phyloP scores from a whole-genome alignment of 192 early-diverging fungal species.

The Helicostylum pulchrum region DNA sequence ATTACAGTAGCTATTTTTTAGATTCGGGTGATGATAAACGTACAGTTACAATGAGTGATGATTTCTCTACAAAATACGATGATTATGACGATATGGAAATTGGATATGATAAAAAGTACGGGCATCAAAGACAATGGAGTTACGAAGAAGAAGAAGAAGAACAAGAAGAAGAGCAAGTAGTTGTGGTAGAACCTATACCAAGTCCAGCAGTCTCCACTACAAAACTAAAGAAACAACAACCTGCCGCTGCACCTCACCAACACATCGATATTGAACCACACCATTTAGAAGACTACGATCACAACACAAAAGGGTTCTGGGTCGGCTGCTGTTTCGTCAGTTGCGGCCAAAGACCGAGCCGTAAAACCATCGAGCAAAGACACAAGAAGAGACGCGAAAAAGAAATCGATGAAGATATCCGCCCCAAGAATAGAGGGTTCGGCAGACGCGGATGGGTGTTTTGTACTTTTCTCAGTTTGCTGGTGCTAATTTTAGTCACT shows the following conservation, averaged over 20 bases:
- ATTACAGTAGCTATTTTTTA: neutral
- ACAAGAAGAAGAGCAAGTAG: too few species aligned
- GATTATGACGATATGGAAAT: neutral
- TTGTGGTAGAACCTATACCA: too few species aligned
- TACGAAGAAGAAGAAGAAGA: neutral
- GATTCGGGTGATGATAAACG: constrained; percentile 1
- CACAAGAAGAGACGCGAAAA: constrained; percentile 2
- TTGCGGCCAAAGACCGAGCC: constrained; percentile 11
- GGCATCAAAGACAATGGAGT: neutral
- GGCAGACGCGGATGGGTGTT: constrained; percentile 23
- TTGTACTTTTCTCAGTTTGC: constrained; percentile 15
- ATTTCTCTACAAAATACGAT: constrained; percentile 11
- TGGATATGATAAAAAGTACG: constrained; percentile 1
- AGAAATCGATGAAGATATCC: constrained; percentile 2
- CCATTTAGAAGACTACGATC: neutral
- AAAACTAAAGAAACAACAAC: neutral
- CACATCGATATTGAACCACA: neutral
- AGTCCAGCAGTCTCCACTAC: neutral
- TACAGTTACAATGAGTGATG: constrained; percentile 10
- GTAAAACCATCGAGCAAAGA: neutral
- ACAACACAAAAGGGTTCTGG: constrained; percentile 16
- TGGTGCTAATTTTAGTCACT: constrained; percentile 7
- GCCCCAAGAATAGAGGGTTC: constrained; percentile 16
- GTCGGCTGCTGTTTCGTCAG: constrained; percentile 27
- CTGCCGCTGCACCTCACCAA: neutral